A percentile compares a stretch with the other conserved stretches of the same genome.
phyloP scores from a whole-genome alignment of 2,329 filamentous ascomycete genomes.

The Arthroderma sp. region DNA sequence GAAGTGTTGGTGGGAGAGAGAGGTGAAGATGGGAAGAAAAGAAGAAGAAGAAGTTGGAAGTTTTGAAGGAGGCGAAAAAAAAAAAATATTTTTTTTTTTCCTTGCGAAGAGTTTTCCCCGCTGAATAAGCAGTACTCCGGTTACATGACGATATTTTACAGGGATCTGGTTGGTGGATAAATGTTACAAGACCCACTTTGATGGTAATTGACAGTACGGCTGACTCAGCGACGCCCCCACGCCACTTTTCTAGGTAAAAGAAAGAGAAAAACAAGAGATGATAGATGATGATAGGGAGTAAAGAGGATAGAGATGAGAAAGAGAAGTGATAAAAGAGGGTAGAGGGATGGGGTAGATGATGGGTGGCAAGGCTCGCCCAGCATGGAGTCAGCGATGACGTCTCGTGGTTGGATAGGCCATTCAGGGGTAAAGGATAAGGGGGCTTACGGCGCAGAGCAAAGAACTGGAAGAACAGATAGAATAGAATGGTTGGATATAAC shows the following conservation, averaged over 20 bases:
- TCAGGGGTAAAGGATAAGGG: background rate
- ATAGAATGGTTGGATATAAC: background rate
- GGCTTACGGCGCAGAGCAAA: too few relatives aligned
- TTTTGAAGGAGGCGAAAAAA: background rate
- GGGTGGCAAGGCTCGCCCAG: background rate
- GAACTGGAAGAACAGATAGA: background rate
- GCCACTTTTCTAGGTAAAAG: background rate
- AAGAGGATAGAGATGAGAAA: background rate
- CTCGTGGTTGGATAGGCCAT: background rate
- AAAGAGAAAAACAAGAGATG: background rate
- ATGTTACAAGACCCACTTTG: background rate
- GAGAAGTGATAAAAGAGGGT: background rate
- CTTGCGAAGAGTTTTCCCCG: background rate
- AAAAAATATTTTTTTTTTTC: background rate
- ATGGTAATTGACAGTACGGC: background rate
- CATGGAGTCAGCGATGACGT: background rate
- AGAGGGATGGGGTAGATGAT: background rate
- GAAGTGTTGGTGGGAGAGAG: conserved; percentile 14
- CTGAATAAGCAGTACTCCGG: background rate
- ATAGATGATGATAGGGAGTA: background rate
- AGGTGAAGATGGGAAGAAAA: background rate
- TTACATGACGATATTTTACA: background rate
- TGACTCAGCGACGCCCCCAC: conserved; percentile 2
- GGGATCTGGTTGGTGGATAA: background rate
- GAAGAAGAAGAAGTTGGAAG: conserved; percentile 8